These are phyloP conservation scores for Globisporangium paroecandrum DNA, from an alignment of 352 stramenopile species.

Conservation along the genomic window DNA sequence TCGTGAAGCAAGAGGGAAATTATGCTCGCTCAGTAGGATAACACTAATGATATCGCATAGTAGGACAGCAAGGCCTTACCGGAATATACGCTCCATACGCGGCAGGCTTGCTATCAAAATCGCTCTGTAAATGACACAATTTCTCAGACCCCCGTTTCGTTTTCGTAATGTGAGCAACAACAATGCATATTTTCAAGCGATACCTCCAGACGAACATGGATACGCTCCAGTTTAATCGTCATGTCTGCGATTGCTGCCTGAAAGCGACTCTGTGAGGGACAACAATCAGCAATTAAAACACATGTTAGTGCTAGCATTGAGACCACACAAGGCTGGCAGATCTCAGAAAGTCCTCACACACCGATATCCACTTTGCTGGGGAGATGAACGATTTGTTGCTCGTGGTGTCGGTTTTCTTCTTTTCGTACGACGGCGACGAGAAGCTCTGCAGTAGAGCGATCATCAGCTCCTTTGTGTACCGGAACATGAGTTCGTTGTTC, in stretches of 20 bases:
- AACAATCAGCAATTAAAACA: neutral
- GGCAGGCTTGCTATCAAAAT: constrained; percentile 33
- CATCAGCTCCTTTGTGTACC: constrained; percentile 65
- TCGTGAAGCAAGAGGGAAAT: neutral
- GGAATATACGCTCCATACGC: constrained; percentile 61
- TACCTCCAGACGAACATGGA: constrained; percentile 74
- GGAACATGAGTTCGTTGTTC: constrained; percentile 63
- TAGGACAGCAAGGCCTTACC: constrained; percentile 18
- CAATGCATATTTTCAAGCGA: neutral
- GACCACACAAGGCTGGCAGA: neutral
- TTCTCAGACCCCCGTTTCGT: neutral
- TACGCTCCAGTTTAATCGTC: constrained; percentile 54
- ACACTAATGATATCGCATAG: neutral
- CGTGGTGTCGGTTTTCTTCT: constrained; percentile 20
- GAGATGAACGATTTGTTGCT: constrained; percentile 35
- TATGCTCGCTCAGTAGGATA: neutral
- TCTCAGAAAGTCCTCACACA: constrained; percentile 13
- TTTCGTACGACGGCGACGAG: constrained; percentile 22
- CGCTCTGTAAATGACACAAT: constrained; percentile 25
- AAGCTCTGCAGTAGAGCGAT: constrained; percentile 57
- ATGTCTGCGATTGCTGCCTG: constrained; percentile 48
- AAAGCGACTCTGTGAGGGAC: constrained; percentile 35
- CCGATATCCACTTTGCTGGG: constrained; percentile 58
- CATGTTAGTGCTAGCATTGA: neutral
- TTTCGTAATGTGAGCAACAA: neutral